Base-by-base conservation (phyloP, 2,329 filamentous ascomycete species). In the Colletotrichum cordylinicola region DNA sequence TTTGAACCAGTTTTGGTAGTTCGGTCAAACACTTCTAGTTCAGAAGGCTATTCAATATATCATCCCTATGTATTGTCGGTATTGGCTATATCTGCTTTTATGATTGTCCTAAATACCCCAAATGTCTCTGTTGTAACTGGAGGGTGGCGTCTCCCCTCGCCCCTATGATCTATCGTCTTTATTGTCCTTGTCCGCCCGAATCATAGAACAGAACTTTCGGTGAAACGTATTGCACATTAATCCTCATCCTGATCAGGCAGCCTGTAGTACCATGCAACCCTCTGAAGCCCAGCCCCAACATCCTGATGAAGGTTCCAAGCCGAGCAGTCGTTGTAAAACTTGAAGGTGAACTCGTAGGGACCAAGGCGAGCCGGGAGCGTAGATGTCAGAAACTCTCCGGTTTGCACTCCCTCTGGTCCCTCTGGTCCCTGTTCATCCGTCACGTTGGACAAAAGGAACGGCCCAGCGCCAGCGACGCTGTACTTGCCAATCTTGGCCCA, bases 401-500 rank as follows among this genome's bases (percentile, higher is more conserved):
- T 58, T n/a, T 72, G 52, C 21, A 60, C 33, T 9, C 61, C 69
- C 52, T 67, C 24, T 0, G 69, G 69, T 2, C 69, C 69, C 8
- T 72, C 69, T 0, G 48, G 9, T 0, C 48, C 69, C 15, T 72
- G 21, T 8, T 67, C 52, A 6, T 6, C 61, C 4, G 69, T 72
- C 33, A 67, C 69, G 16, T 72, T 67, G 48, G 61, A 67, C 2
- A 72, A 35, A 9, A 2, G 69, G 27, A 37, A 71, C 8, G 69
- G 60, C 0, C 60, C 69, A 2, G 69, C 69, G 1, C 69, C 48
- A 1, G 69, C 69, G n/a, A 67, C 69, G 48, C 61, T 72, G 61
- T 72, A 72, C 35, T 72, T 72, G 2, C 69, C 69, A 7, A 72
- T 48, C 5, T 67, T 67, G n/a, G 61, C 69, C 61, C 69, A 72